Conservation (phyloP, 1,284 basidiomycete species). For the Ustilago curta region DNA sequence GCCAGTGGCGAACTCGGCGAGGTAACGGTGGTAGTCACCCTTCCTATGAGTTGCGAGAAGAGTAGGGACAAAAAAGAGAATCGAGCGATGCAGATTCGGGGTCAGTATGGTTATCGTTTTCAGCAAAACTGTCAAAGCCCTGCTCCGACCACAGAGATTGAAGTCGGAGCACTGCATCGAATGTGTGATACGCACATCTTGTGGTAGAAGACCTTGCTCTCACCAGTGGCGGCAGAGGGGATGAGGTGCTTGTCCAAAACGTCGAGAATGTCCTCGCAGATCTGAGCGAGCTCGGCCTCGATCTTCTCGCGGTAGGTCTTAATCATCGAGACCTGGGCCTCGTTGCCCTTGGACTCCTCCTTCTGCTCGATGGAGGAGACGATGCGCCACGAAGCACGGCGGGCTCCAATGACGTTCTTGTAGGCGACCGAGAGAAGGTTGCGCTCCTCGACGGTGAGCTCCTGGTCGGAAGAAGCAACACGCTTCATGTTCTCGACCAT, state of each 20-base stretch:
- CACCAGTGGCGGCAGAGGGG: slow-evolving; percentile 95
- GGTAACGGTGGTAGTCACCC: slow-evolving; percentile 99
- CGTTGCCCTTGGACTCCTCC: slow-evolving; percentile 99
- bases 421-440: slow-evolving; percentile 98
- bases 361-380: slow-evolving; percentile 99
- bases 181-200: slow-evolving; percentile 81
- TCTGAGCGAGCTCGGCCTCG: slow-evolving; percentile 96
- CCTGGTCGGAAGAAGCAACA: slow-evolving; percentile 69
- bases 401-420: slow-evolving; percentile 99
- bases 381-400: slow-evolving; percentile 98
- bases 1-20: slow-evolving; percentile 98
- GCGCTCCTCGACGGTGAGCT: slow-evolving; percentile 98
- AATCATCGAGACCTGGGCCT: slow-evolving; percentile 97
- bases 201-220: slow-evolving; percentile 99
- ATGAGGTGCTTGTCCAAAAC: slow-evolving; percentile 99
- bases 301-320: slow-evolving; percentile 98
- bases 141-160: background rate
- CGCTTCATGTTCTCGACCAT: slow-evolving; percentile 71
- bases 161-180: background rate
- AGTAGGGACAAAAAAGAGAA: background rate
- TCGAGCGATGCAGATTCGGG: background rate
- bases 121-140: too few species aligned
- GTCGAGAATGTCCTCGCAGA: slow-evolving; percentile 99
- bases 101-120: slow-evolving; percentile 8
- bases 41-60: slow-evolving; percentile 76